A percentile compares a stretch with the other conserved stretches of the same genome.
These are phyloP conservation scores for Pseudomassariella vexata DNA, from an alignment of 2,329 filamentous ascomycete genomes.

Conservation along the genomic window DNA sequence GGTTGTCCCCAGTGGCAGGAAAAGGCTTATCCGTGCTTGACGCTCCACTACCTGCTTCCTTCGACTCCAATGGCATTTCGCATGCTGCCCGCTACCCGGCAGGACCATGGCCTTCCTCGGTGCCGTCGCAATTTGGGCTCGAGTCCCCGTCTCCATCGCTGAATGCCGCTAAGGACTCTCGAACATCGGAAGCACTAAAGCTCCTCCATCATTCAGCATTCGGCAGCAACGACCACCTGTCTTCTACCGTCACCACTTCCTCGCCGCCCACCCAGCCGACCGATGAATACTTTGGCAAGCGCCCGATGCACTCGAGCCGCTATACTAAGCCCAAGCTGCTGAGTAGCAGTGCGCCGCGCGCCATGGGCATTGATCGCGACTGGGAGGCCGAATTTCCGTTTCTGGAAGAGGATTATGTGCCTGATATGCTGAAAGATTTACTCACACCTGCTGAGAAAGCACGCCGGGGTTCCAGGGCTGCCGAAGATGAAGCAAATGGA, in stretches of 20 bases:
- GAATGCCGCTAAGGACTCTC: constrained; percentile 52
- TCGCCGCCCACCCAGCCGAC: constrained; percentile 23
- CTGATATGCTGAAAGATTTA: constrained; percentile 61
- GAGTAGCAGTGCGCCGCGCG: constrained; percentile 63
- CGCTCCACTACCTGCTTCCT: constrained; percentile 86
- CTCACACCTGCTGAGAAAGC: constrained; percentile 64
- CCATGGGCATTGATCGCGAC: constrained; percentile 57
- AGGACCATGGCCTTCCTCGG: constrained; percentile 84
- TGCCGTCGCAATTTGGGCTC: constrained; percentile 85
- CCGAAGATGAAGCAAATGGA: constrained; percentile 43
- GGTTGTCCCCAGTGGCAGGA: constrained; percentile 69
- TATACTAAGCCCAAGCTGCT: constrained; percentile 62
- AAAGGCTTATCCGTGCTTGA: constrained; percentile 83
- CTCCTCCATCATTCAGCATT: constrained; percentile 62
- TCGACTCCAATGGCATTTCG: constrained; percentile 93
- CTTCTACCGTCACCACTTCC: constrained; percentile 33
- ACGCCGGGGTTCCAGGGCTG: constrained; percentile 52
- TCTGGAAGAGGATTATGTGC: constrained; percentile 79
- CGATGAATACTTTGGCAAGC: constrained; percentile 63
- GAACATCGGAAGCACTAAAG: constrained; percentile 59
- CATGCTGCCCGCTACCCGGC: constrained; percentile 74
- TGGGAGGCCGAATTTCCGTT: constrained; percentile 69
- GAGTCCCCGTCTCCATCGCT: constrained; percentile 79
- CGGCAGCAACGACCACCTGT: constrained; percentile 60
- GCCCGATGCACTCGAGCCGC: constrained; percentile 65